Evolutionary conservation across 2,329 filamentous ascomycete species (phyloP), one percentile per base, ranked within the genome.

Genomic region (Aspergillus caelatus): DNA sequence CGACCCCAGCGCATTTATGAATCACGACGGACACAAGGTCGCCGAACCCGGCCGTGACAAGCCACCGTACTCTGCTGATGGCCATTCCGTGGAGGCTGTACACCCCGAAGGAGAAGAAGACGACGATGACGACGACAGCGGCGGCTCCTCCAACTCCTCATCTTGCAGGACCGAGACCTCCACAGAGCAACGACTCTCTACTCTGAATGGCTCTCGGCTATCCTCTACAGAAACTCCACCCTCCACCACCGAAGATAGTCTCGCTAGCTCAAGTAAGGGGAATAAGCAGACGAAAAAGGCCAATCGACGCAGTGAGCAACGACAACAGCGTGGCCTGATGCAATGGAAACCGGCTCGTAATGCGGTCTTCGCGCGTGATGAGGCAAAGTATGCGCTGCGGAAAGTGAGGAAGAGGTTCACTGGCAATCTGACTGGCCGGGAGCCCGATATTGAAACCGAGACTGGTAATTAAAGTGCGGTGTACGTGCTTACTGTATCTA

Each of bases 271-370:
- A 1, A 58, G 60, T 34, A 48, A 58, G 12, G 34, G n/a, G 23
- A 39, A 7, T 26, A 55, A 39, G n/a, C 30, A 45, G 5, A 73
- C 72, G 3, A 76, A 79, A 39, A 77, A 72, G 64, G 75, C 75
- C 12, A 79, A 78, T 58, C 77, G 76, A 64, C 77, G 79, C 54
- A 80, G 76, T 39, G 84, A 97, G 75, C 90, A 94, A 75, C 87
- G 94, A 0, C 93, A 94, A 79, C 93, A 97, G 70, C 85, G 94
- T 12, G 94, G 94, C 0, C 72, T 97, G 74, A 96, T 97, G 92
- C 94, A 98, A 77, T 98, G 94, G 93, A 91, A 89, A 73, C 94
- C 94, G 0, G 91, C 94, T 75, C 85, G 94, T 46, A 97, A 97
- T 74, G 83, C 88, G 26, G 88, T 89, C 68, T 98, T 97, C 76